Percentiles rank a stretch among this genome's conserved stretches.
These are phyloP conservation scores for Pseudogymnoascus sp. DNA, from an alignment of 2,329 filamentous ascomycete species.

Conservation along the genomic window DNA sequence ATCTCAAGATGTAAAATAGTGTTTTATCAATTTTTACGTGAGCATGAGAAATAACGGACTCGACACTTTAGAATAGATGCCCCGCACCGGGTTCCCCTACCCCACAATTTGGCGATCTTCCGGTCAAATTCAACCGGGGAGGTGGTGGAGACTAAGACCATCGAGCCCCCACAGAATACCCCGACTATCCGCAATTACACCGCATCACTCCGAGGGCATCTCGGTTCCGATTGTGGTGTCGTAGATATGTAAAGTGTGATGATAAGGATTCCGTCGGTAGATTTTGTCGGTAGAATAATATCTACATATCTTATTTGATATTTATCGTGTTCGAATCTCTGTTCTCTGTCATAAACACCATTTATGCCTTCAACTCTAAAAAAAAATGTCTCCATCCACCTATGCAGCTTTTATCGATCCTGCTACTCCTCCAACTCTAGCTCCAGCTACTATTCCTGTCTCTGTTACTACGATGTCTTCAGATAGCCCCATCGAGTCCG, in stretches of 20 bases:
- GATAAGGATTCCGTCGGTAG: neutral
- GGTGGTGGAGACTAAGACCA: neutral
- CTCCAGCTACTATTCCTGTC: neutral
- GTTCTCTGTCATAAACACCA: neutral
- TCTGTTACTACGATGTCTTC: neutral
- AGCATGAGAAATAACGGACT: neutral
- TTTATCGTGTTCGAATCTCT: neutral
- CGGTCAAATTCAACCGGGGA: neutral
- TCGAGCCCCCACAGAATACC: neutral
- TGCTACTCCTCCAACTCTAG: neutral
- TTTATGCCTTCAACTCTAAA: neutral
- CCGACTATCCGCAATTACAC: neutral
- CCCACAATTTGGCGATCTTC: neutral
- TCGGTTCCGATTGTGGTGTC: neutral
- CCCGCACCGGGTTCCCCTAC: neutral
- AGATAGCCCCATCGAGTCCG: neutral
- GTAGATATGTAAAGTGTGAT: neutral
- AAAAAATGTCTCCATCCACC: neutral
- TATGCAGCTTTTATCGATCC: neutral
- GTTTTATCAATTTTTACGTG: neutral
- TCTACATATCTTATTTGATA: neutral
- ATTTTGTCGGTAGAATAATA: neutral
- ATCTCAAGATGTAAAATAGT: neutral
- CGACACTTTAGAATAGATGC: neutral
- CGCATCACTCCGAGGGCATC: neutral